Evolutionary conservation across 2,329 filamentous ascomycete species (phyloP).

Genomic region (Pseudocercospora fuligena): DNA sequence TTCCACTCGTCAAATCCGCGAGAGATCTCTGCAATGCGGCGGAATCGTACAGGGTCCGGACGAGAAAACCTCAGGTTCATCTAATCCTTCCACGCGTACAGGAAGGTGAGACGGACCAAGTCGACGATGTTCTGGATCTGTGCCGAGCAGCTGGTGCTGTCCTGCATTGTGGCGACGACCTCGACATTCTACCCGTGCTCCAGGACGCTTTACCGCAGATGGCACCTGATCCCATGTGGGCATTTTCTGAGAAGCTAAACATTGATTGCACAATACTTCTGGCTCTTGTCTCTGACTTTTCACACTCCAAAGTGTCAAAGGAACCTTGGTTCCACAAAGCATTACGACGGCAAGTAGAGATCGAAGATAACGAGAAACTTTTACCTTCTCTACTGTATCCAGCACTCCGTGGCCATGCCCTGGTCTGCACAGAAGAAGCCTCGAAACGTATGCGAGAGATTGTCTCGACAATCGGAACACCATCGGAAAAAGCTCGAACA

Average conservation of each 20-base stretch:
- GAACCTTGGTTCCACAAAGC: slow-evolving; percentile 62
- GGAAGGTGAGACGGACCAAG: slow-evolving; percentile 55
- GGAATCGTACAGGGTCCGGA: slow-evolving; percentile 60
- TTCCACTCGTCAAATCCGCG: slow-evolving; percentile 65
- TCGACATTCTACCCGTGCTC: slow-evolving; percentile 29
- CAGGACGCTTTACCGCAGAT: slow-evolving; percentile 39
- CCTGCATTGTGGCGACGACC: slow-evolving; percentile 40
- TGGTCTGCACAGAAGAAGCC: slow-evolving; percentile 71
- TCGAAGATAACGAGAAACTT: slow-evolving; percentile 66
- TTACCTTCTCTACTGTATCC: slow-evolving; percentile 67
- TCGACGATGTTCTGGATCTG: slow-evolving; percentile 61
- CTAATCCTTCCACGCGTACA: slow-evolving; percentile 66
- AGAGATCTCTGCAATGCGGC: slow-evolving; percentile 64
- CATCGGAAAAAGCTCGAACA: slow-evolving; percentile 64
- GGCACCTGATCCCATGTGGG: slow-evolving; percentile 45
- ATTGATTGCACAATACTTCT: slow-evolving; percentile 73
- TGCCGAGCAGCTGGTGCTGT: slow-evolving; percentile 58
- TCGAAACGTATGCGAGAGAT: slow-evolving; percentile 70
- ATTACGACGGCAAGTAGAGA: slow-evolving; percentile 67
- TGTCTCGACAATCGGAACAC: slow-evolving; percentile 66
- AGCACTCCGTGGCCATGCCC: slow-evolving; percentile 58
- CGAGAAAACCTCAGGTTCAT: slow-evolving; percentile 63
- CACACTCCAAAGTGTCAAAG: slow-evolving; percentile 58
- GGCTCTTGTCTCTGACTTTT: slow-evolving; percentile 74
- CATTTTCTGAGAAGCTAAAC: slow-evolving; percentile 55